Base-by-base conservation (phyloP, 176 grass and related monocot genomes). In the Saccharum officinarum region DNA sequence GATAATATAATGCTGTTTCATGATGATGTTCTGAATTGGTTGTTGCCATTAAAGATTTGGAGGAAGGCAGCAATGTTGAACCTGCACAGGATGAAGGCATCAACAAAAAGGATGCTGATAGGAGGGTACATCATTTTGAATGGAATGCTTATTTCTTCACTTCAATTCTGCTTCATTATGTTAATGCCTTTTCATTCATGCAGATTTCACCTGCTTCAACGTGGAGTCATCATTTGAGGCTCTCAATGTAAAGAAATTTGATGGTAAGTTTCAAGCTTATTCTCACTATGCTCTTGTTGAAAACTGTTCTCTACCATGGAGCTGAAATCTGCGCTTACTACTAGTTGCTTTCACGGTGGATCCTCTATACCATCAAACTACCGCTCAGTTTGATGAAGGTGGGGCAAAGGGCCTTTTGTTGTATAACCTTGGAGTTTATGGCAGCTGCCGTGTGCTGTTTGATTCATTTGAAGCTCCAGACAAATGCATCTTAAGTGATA, bases 311-410 rank as follows among this genome's bases (percentile, higher is more conserved):
- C n/a, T 81, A 71, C 47, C 39, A 72, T 73, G 14, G 25, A 33
- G 16, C 80, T 67, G 66, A 73, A 82, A 66, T 71, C 34, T 4
- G 79, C 6, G 45, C 63, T 82, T 87, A 17, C 74, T 80, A 54
- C 50, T 92, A 98, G 96, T 83, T 89, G 93, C 96, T 70, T 98
- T 98, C 86, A 82, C 81, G 66, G 91, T 95, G 75, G 96, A 98
- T 82, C 96, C 96, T 73, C 71, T 98, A 42, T 98, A 98, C 92
- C 96, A 98, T 84, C 96, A 98, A 75, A 95, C 96, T 47, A 93
- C 96, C 9, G 96, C 93, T 61, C 91, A 98, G 83, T 98, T 98
- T 84, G 96, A 98, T 87, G 96, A 98, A 94, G 96, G 96, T 72
- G 96, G 96, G 10, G 96, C 93, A 9, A 98, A 98, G 42, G 96